Base-by-base conservation (phyloP, 805 yeast genomes). In the Kregervanrija fluxuum region DNA sequence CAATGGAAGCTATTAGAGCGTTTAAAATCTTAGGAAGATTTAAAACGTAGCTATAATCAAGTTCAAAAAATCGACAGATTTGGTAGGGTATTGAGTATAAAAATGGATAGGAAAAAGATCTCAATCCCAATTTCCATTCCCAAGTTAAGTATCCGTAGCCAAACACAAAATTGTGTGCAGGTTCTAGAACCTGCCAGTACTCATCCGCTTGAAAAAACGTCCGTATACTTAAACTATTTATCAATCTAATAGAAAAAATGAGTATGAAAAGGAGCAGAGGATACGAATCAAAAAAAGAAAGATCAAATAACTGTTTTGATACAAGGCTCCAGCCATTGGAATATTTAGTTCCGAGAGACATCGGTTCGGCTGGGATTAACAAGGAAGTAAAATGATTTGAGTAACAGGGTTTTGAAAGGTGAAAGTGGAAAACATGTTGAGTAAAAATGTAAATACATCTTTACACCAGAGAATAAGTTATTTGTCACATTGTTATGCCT, bases 191-290 rank as follows among this genome's bases (percentile, higher is more conserved):
- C 64, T 93, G 99, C 80, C 82, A 93, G 64, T 73, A 93, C 63
- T 93, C 99, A 62, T 93, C 99, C 0, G 99, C 91, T 61, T 93
- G 99, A 65, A 93, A 93, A 59, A 79, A 93, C 0, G 98, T 88
- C 44, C 59, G 59, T 5, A 78, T 75, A 1, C 80, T 60, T 17
- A 85, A 57, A 0, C 95, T 77, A 61, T 89, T 88, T 54, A 75
- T 31, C 9, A 82, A 49, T 35, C 95, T 63, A n/a, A 74, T 50
- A 0, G 67, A 41, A 2, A 77, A 45, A 5, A 77, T 39, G 31
- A 33, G 5, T 13, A 17, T 22, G 28, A 32, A 42, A 8, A 42
- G 38, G 17, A n/a, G 5, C 6, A 22, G 8, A 22, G 28, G 28
- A 22, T 6, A 5, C 28, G 28, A 22, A 22, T 22, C 28, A 22